Percentiles rank a stretch among this genome's conserved stretches.
These are phyloP conservation scores for Fusarium udum DNA, from an alignment of 2,329 filamentous ascomycete species.

Conservation along the genomic window DNA sequence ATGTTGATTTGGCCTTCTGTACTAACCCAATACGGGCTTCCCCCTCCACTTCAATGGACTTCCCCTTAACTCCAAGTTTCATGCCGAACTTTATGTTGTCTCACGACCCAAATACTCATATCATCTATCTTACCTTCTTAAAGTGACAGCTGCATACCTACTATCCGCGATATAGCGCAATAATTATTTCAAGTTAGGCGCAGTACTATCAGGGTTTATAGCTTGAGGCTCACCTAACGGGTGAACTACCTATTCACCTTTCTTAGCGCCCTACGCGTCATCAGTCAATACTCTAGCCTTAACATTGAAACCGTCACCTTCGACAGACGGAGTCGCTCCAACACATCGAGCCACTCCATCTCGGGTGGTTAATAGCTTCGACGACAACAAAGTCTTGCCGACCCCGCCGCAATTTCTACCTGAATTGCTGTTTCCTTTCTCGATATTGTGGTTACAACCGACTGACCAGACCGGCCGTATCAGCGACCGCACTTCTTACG, in stretches of 20 bases:
- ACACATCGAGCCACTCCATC: background rate
- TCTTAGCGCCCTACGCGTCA: conserved; percentile 14
- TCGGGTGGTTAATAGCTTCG: background rate
- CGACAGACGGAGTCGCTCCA: background rate
- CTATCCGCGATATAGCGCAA: background rate
- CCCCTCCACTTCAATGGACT: conserved; percentile 12
- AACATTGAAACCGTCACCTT: background rate
- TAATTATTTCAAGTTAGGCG: no score
- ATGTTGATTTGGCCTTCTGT: no score
- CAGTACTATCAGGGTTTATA: background rate
- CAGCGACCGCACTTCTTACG: conserved; percentile 36
- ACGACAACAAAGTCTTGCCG: conserved; percentile 9
- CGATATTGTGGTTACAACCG: conserved; percentile 21
- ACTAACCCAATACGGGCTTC: conserved; percentile 17
- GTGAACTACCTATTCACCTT: background rate
- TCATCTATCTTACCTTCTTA: background rate
- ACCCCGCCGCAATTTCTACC: background rate
- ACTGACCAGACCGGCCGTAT: conserved; percentile 35
- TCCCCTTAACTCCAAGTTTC: conserved; percentile 39
- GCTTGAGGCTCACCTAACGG: background rate
- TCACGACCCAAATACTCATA: background rate
- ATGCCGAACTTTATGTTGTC: conserved; percentile 13
- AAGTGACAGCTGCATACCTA: background rate
- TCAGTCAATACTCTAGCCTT: conserved; percentile 6
- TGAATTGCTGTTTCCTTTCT: conserved; percentile 6